phyloP scores from a whole-genome alignment of 768 basidiomycete genomes.

The Leccinum incarnatum region DNA sequence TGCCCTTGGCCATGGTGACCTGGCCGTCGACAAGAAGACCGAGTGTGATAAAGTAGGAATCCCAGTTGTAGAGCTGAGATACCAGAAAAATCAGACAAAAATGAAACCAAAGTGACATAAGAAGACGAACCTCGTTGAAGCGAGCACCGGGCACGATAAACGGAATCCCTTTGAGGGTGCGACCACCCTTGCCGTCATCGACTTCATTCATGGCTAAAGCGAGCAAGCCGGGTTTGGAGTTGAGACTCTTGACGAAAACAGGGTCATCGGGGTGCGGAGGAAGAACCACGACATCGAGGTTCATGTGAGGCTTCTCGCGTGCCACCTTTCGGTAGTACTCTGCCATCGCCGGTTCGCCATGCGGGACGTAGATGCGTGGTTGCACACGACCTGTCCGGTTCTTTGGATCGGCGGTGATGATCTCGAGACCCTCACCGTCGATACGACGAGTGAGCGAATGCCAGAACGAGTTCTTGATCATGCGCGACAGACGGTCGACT shows the following conservation, averaged over 20 bases:
- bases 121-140: conserved; percentile 79
- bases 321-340: conserved; percentile 94
- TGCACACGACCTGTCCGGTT: conserved; percentile 89
- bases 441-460: conserved; percentile 94
- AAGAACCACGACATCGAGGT: conserved; percentile 88
- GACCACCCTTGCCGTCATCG: conserved; percentile 73
- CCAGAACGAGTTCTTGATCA: conserved; percentile 99
- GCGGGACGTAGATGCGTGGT: conserved; percentile 92
- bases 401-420: conserved; percentile 97
- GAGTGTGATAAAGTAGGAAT: conserved; percentile 91
- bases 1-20: conserved; percentile 91
- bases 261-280: conserved; percentile 87
- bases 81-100: conserved; percentile 6
- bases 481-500: conserved; percentile 91
- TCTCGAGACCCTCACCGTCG: conserved; percentile 95
- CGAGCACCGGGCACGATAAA: conserved; percentile 97
- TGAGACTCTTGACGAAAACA: conserved; percentile 85
- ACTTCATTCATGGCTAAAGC: conserved; percentile 95
- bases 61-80: conserved; percentile 86
- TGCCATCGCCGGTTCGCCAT: conserved; percentile 90
- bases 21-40: conserved; percentile 95
- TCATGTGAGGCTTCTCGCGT: conserved; percentile 88
- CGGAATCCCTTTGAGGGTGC: conserved; percentile 87
- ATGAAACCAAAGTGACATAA: neutral
- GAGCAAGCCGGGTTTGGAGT: conserved; percentile 90